These are phyloP conservation scores for Jaltomata sinuosa DNA, from an alignment of 257 asterid species.

Conservation along the genomic window DNA sequence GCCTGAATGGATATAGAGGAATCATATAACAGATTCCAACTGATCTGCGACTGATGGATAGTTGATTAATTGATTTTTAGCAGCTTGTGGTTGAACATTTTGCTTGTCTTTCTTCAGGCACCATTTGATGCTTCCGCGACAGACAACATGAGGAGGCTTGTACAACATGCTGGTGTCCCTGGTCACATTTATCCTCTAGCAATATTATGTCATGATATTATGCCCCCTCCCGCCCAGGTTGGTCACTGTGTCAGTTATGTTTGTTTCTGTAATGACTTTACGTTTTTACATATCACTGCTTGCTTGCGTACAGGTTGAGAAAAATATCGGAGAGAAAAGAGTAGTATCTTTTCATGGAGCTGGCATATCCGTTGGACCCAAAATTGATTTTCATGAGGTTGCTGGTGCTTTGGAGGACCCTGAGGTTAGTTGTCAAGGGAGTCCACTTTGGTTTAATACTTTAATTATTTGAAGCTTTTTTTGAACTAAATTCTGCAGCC, in stretches of 20 bases:
- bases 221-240: conserved; percentile 90
- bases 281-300: background rate
- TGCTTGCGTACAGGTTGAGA: conserved; percentile 71
- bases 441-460: background rate
- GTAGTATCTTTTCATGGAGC: conserved; percentile 68
- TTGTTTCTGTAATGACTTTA: background rate
- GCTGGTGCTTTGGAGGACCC: conserved; percentile 42
- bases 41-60: background rate
- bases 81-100: background rate
- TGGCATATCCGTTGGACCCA: conserved; percentile 68
- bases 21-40: background rate
- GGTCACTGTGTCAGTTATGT: background rate
- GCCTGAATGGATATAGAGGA: background rate
- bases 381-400: conserved; percentile 38
- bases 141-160: conserved; percentile 85
- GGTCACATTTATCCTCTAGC: conserved; percentile 74
- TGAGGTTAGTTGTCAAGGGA: conserved; percentile 41
- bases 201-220: conserved; percentile 56
- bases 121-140: conserved; percentile 66
- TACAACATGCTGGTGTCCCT: conserved; percentile 68
- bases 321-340: conserved; percentile 87
- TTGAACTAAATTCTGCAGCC: background rate
- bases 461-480: background rate
- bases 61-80: conserved; percentile 5
- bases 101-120: conserved; percentile 38